Percentiles rank a stretch among this genome's conserved stretches.
phyloP scores from a whole-genome alignment of 306 rosid species.

The Prunus campanulata region DNA sequence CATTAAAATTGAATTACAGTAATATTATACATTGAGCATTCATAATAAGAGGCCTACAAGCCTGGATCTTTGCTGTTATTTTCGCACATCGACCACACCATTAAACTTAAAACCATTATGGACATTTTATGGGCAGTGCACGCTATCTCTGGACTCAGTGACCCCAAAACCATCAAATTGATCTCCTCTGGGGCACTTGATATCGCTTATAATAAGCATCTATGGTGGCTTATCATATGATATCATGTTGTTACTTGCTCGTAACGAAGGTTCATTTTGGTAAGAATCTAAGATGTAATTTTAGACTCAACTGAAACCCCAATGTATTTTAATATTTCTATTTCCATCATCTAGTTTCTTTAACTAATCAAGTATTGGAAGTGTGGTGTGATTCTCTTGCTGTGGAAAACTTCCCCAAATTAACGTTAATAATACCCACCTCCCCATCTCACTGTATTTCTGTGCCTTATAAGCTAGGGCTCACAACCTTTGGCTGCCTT shows the following conservation, averaged over 20 bases:
- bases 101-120: constrained; percentile 30
- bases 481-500: not conserved
- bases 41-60: too few relatives aligned
- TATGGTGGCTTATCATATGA: not conserved
- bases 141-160: constrained; percentile 77
- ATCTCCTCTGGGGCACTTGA: constrained; percentile 7
- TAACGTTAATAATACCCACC: not conserved
- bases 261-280: too few relatives aligned
- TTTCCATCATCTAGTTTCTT: constrained; percentile 3
- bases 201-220: constrained; percentile 1
- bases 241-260: too few relatives aligned
- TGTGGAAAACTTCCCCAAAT: not conserved
- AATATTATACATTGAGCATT: too few relatives aligned
- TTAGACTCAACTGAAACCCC: not conserved
- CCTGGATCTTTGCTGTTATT: too few relatives aligned
- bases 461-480: not conserved
- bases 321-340: constrained; percentile 3
- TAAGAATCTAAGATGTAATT: not conserved
- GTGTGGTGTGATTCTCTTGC: not conserved
- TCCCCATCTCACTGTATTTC: not conserved
- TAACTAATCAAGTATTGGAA: too few relatives aligned
- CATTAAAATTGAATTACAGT: too few relatives aligned
- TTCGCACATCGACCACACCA: too few relatives aligned
- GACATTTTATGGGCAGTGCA: constrained; percentile 78
- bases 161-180: constrained; percentile 49